phyloP scores from a whole-genome alignment of 257 asterid species.

The Rubia yunnanensis region DNA sequence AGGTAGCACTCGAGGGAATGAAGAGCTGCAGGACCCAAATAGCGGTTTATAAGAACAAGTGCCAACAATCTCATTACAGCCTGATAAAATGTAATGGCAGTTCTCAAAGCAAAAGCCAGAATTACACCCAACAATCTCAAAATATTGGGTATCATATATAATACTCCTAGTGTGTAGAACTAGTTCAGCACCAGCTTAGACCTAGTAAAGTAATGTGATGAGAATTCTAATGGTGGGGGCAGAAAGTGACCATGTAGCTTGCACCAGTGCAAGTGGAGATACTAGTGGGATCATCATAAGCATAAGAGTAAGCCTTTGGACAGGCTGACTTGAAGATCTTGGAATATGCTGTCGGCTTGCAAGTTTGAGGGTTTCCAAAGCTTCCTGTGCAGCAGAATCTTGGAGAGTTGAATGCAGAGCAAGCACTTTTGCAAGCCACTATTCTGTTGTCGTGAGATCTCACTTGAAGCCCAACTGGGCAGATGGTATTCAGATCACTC shows the following conservation, averaged over 20 bases:
- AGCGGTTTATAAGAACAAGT: no score
- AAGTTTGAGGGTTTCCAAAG: conserved; percentile 70
- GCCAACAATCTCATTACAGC: no score
- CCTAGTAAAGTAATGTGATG: no score
- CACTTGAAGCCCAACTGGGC: conserved; percentile 97
- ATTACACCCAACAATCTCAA: neutral
- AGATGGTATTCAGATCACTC: conserved; percentile 73
- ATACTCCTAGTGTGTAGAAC: neutral
- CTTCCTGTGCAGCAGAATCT: conserved; percentile 89
- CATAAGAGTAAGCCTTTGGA: conserved; percentile 93
- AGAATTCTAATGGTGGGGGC: conserved; percentile 71
- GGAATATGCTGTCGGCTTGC: conserved; percentile 96
- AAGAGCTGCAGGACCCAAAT: no score
- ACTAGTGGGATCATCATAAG: conserved; percentile 95
- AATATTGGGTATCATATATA: neutral
- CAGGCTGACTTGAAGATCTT: conserved; percentile 83
- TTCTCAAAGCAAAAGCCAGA: neutral
- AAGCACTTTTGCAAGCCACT: conserved; percentile 89
- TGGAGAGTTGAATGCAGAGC: conserved; percentile 82
- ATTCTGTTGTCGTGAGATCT: conserved; percentile 65
- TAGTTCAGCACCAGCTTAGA: neutral
- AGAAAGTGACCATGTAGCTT: conserved; percentile 71
- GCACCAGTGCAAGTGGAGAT: conserved; percentile 83
- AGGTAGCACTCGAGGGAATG: no score
- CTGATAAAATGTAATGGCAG: neutral